phyloP scores from a whole-genome alignment of 139 green algal species.

The Eudorina sp. region DNA sequence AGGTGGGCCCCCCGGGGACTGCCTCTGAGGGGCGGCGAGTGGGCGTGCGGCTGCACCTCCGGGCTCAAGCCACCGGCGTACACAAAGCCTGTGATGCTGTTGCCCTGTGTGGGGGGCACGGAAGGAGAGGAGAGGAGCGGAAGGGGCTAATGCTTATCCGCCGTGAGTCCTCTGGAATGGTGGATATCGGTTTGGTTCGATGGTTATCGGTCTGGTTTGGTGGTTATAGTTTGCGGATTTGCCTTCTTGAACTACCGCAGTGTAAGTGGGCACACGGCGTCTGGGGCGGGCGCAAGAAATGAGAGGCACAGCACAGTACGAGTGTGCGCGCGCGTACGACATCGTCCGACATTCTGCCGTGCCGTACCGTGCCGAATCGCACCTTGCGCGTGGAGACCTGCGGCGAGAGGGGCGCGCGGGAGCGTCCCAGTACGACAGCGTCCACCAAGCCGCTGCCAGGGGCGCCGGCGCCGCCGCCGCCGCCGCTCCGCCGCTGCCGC shows the following conservation, averaged over 20 bases:
- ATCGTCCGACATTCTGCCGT: neutral
- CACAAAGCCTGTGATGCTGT: too few species aligned
- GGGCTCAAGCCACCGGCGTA: too few species aligned
- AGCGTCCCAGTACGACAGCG: neutral
- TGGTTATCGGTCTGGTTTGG: neutral
- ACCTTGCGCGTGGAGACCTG: neutral
- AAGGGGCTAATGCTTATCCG: too few species aligned
- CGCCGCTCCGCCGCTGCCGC: neutral
- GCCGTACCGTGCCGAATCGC: neutral
- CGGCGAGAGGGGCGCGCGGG: neutral
- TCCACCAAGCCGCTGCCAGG: neutral
- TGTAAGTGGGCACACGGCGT: too few species aligned
- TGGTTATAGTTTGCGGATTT: neutral
- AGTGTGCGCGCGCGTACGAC: neutral
- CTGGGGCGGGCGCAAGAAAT: too few species aligned
- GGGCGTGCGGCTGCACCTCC: too few species aligned
- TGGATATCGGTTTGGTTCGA: neutral
- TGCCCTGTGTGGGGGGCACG: too few species aligned
- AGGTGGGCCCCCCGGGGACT: too few species aligned
- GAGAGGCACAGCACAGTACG: neutral
- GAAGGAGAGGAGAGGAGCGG: too few species aligned
- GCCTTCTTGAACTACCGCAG: too few species aligned
- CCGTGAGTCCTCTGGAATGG: too few species aligned
- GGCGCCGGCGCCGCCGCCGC: neutral
- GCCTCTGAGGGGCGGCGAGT: too few species aligned